Evolutionary conservation across 2,329 filamentous ascomycete genomes (phyloP).

Genomic region (Clonostachys rosea): DNA sequence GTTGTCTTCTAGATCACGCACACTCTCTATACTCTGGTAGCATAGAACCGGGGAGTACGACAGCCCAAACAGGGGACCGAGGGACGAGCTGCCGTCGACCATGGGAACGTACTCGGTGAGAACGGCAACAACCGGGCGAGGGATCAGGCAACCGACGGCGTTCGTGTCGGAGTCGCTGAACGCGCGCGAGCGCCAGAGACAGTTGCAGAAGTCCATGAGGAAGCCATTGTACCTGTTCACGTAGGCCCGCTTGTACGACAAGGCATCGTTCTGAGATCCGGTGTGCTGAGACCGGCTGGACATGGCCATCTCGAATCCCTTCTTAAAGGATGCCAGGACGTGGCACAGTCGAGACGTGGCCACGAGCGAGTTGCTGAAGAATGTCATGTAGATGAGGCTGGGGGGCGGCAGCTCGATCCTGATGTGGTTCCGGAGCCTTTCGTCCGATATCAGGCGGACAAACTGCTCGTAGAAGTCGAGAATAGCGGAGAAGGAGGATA

Average conservation of each 20-base stretch:
- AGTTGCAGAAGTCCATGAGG: slow-evolving; percentile 83
- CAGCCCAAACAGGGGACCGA: slow-evolving; percentile 50
- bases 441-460: slow-evolving; percentile 49
- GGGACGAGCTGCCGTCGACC: slow-evolving; percentile 38
- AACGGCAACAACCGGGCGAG: slow-evolving; percentile 33
- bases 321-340: slow-evolving; percentile 69
- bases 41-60: slow-evolving; percentile 55
- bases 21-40: slow-evolving; percentile 46
- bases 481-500: slow-evolving; percentile 47
- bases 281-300: slow-evolving; percentile 6
- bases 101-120: slow-evolving; percentile 43
- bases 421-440: slow-evolving; percentile 44
- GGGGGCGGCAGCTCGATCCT: slow-evolving; percentile 66
- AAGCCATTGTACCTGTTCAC: slow-evolving; percentile 75
- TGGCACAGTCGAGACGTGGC: slow-evolving; percentile 65
- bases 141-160: slow-evolving; percentile 49
- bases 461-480: slow-evolving; percentile 67
- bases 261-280: slow-evolving; percentile 17
- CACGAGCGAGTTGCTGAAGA: slow-evolving; percentile 60
- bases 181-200: slow-evolving; percentile 72
- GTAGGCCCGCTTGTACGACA: slow-evolving; percentile 50
- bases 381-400: slow-evolving; percentile 64
- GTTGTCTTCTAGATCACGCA: slow-evolving; percentile 54
- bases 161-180: slow-evolving; percentile 63
- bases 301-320: slow-evolving; percentile 64